Conservation (phyloP, 345 rosid species). For the Camelina laxa region DNA sequence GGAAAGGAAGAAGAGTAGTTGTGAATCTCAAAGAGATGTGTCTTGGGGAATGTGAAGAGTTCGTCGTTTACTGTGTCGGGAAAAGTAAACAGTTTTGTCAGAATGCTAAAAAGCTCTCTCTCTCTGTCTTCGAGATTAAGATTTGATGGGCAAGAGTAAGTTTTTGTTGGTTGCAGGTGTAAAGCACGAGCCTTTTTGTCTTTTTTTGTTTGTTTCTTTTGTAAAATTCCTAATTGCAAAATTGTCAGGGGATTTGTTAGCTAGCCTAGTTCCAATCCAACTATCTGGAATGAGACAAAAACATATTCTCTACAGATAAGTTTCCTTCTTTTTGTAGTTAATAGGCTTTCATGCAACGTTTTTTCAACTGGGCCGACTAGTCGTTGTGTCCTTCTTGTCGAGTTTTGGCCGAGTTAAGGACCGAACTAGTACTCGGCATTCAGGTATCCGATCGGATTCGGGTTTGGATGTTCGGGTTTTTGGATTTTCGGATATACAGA, state of each 20-base stretch:
- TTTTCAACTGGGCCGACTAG: background rate
- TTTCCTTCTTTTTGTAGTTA: background rate
- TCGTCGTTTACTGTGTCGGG: conserved; percentile 34
- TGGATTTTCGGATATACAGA: too few relatives aligned
- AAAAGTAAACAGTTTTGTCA: conserved; percentile 39
- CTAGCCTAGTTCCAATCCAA: background rate
- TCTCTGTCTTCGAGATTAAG: conserved; percentile 45
- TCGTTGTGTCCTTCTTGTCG: background rate
- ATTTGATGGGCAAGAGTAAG: conserved; percentile 24
- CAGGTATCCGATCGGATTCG: too few relatives aligned
- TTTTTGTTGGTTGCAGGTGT: conserved; percentile 37
- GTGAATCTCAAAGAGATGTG: conserved; percentile 35
- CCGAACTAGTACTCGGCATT: too few relatives aligned
- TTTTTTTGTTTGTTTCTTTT: conserved; percentile 6
- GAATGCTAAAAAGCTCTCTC: conserved; percentile 10
- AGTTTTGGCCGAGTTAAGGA: background rate
- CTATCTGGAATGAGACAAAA: background rate
- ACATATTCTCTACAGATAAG: background rate
- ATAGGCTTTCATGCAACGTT: background rate
- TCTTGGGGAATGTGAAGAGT: conserved; percentile 43
- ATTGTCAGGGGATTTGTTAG: background rate
- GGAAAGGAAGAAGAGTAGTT: conserved; percentile 16
- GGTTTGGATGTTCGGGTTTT: too few relatives aligned
- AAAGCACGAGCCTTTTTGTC: conserved; percentile 24
- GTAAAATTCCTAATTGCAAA: background rate